Conservation (phyloP, 257 asterid genomes). For the Misopates orontium region DNA sequence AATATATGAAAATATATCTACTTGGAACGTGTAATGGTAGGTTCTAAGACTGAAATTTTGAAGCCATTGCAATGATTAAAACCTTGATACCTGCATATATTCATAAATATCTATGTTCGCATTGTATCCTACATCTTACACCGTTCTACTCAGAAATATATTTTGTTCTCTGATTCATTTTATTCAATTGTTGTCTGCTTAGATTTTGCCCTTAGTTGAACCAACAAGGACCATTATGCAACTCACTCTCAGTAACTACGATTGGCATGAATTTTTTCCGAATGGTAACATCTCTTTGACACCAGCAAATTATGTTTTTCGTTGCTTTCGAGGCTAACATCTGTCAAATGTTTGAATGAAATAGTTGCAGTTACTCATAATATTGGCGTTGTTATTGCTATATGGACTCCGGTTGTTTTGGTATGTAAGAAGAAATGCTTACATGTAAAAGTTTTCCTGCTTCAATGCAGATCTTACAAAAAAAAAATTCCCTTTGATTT, state of each 20-base stretch:
- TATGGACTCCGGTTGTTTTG: constrained; percentile 92
- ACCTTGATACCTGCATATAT: too few relatives aligned
- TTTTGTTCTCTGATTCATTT: constrained; percentile 22
- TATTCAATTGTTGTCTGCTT: constrained; percentile 25
- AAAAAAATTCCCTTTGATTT: neutral
- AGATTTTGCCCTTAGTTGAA: constrained; percentile 90
- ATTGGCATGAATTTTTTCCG: constrained; percentile 98
- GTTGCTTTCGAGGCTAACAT: constrained; percentile 22
- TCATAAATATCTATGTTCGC: too few relatives aligned
- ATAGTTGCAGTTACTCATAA: constrained; percentile 71
- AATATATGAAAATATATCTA: neutral
- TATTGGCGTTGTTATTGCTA: constrained; percentile 76
- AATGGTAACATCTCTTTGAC: constrained; percentile 53
- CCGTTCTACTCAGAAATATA: constrained; percentile 5
- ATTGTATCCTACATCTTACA: neutral
- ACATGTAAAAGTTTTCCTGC: constrained; percentile 10
- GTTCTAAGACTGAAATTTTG: too few relatives aligned
- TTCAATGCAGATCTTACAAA: constrained; percentile 27
- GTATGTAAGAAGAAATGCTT: constrained; percentile 41
- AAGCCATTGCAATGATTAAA: too few relatives aligned
- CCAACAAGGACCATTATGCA: constrained; percentile 78
- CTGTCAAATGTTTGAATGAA: constrained; percentile 33
- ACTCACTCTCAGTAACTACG: constrained; percentile 65
- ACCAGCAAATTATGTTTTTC: constrained; percentile 11
- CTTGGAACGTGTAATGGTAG: too few relatives aligned